Conservation (phyloP, 805 yeast genomes). For the Starmera dryadoides region DNA sequence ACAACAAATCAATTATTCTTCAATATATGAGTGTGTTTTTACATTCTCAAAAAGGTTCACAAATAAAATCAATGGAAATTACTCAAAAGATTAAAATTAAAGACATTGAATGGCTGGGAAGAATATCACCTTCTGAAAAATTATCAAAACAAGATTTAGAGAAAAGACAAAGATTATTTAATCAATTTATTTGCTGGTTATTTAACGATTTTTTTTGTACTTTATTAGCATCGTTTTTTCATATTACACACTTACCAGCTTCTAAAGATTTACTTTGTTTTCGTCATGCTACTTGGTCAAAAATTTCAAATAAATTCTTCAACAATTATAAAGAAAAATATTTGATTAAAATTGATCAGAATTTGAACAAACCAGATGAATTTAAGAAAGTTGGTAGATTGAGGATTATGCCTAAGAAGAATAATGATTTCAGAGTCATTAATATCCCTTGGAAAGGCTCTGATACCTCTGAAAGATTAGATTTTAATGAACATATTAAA, state of each 20-base stretch:
- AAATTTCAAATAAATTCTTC: slow-evolving; percentile 34
- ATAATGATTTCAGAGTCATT: slow-evolving; percentile 49
- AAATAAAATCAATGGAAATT: slow-evolving; percentile 25
- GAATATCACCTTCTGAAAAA: slow-evolving; percentile 7
- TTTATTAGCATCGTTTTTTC: slow-evolving; percentile 49
- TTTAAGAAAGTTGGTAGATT: slow-evolving; percentile 23
- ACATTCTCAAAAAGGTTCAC: slow-evolving; percentile 28
- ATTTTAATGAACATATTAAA: slow-evolving; percentile 26
- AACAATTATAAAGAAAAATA: slow-evolving; percentile 32
- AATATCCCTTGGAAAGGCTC: slow-evolving; percentile 43
- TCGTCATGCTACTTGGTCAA: slow-evolving; percentile 52
- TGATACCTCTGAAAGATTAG: slow-evolving; percentile 23
- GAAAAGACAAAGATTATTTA: slow-evolving; percentile 29
- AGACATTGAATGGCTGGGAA: slow-evolving; percentile 52
- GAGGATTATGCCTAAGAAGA: slow-evolving; percentile 52
- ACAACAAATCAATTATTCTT: slow-evolving; percentile 38
- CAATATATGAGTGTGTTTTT: slow-evolving; percentile 31
- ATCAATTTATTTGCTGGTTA: slow-evolving; percentile 51
- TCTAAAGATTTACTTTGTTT: slow-evolving; percentile 37
- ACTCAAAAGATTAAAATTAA: slow-evolving; percentile 29
- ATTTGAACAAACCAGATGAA: not conserved
- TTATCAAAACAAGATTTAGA: slow-evolving; percentile 34
- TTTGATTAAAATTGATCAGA: slow-evolving; percentile 15
- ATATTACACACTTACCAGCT: slow-evolving; percentile 53
- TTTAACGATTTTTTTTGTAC: slow-evolving; percentile 37